Conservation (phyloP, 179 eudicot genomes). For the Beta lomatogona region DNA sequence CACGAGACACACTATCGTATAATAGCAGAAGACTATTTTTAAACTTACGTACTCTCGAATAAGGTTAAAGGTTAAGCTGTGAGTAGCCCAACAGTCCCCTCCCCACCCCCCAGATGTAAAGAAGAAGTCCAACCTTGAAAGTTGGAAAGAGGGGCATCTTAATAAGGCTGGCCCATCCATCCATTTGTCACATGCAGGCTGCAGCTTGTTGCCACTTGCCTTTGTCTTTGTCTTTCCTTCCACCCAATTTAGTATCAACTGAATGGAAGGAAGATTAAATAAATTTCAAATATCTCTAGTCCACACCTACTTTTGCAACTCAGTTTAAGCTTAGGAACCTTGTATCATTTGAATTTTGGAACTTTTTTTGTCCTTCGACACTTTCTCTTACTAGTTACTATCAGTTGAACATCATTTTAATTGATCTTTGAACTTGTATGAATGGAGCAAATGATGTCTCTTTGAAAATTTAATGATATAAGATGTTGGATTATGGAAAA, state of each 20-base stretch:
- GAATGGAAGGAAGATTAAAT: no score
- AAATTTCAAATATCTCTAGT: no score
- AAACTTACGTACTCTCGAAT: background rate
- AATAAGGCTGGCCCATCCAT: background rate
- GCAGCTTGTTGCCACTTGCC: background rate
- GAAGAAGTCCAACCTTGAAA: background rate
- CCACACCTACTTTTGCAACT: no score
- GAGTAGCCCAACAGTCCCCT: background rate
- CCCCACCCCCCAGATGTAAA: background rate
- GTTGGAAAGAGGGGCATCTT: background rate
- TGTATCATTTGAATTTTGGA: no score
- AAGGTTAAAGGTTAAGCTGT: background rate
- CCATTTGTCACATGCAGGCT: conserved; percentile 16
- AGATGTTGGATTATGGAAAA: no score
- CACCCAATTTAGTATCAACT: background rate
- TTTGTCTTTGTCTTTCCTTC: background rate
- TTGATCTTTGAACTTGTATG: no score
- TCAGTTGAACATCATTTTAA: no score
- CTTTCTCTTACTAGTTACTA: no score
- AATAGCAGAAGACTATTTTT: background rate
- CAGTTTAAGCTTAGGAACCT: no score
- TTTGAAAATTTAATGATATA: no score
- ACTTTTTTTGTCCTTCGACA: no score
- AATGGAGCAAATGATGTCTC: no score
- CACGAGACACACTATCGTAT: background rate